A percentile compares a stretch with the other conserved stretches of the same genome.
Conservation (phyloP, 2,329 filamentous ascomycete species). For the Aschersonia sp. region DNA sequence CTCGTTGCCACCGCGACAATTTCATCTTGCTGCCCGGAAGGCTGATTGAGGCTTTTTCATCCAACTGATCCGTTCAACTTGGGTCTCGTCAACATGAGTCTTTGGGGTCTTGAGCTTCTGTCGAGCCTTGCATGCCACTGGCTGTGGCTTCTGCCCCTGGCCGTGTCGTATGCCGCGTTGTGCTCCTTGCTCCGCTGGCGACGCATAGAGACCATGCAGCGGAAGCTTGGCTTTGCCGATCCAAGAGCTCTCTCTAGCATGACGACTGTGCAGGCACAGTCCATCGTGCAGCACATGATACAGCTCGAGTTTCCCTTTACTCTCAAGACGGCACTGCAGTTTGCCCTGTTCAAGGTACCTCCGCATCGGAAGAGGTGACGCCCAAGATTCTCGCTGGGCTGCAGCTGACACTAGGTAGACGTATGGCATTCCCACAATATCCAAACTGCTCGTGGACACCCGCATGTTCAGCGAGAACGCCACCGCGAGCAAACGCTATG, state of each 20-base stretch:
- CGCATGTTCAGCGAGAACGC: not conserved
- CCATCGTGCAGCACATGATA: conserved; percentile 21
- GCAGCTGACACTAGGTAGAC: conserved; percentile 15
- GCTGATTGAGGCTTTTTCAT: too few species aligned
- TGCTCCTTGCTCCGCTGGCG: conserved; percentile 23
- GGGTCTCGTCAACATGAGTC: not conserved
- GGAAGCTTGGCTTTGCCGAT: conserved; percentile 16
- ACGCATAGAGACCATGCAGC: conserved; percentile 14
- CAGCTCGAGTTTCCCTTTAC: conserved; percentile 22
- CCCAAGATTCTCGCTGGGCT: not conserved
- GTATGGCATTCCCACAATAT: conserved; percentile 23
- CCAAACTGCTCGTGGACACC: conserved; percentile 17
- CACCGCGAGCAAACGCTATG: conserved; percentile 16
- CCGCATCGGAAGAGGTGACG: not conserved
- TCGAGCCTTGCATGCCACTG: not conserved
- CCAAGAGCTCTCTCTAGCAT: conserved; percentile 22
- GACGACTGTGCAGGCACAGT: conserved; percentile 29
- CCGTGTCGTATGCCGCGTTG: conserved; percentile 5
- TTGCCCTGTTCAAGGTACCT: conserved; percentile 24
- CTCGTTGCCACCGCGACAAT: too few species aligned
- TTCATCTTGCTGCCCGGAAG: too few species aligned
- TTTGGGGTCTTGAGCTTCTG: not conserved
- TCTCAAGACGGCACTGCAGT: conserved; percentile 20
- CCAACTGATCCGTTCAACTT: too few species aligned
- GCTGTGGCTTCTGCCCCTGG: not conserved